Evolutionary conservation across 139 green algal species (phyloP).

Genomic region (Desmodesmus armatus): DNA sequence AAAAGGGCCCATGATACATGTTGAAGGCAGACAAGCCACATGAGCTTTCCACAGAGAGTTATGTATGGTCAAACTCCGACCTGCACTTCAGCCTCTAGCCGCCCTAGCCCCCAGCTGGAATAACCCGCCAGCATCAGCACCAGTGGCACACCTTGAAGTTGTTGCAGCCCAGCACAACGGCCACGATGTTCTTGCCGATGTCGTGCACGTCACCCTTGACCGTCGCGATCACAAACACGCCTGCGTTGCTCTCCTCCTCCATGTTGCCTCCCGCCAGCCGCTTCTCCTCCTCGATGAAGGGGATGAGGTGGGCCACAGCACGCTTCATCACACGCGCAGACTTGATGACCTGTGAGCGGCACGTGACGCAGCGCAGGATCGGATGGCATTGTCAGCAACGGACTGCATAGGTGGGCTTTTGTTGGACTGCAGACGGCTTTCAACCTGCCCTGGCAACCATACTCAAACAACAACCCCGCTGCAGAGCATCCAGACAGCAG

Average conservation of each 20-base stretch:
- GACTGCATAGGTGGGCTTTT: too few relatives aligned
- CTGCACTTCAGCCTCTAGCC: too few relatives aligned
- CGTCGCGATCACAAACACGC: conserved; percentile 96
- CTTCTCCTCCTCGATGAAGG: conserved; percentile 99
- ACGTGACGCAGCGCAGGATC: not conserved
- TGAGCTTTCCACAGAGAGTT: too few relatives aligned
- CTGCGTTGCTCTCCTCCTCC: conserved; percentile 76
- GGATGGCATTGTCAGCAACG: not conserved
- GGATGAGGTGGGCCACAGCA: conserved; percentile 96
- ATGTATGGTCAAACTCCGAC: too few relatives aligned
- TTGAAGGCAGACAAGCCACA: too few relatives aligned
- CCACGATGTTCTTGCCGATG: conserved; percentile 99
- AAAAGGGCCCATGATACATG: too few relatives aligned
- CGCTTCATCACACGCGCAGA: conserved; percentile 99
- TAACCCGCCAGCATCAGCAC: not conserved
- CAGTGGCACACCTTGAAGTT: conserved; percentile 95
- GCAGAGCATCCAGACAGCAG: too few relatives aligned
- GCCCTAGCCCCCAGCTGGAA: too few relatives aligned
- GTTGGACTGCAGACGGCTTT: not conserved
- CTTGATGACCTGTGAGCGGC: conserved; percentile 99
- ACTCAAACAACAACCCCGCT: too few relatives aligned
- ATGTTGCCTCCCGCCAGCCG: conserved; percentile 52
- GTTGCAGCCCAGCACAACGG: conserved; percentile 99
- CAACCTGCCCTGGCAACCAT: too few relatives aligned
- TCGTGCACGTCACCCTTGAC: conserved; percentile 99